Base-by-base conservation (phyloP, 768 basidiomycete genomes). In the Leucosporidium creatinivorum region DNA sequence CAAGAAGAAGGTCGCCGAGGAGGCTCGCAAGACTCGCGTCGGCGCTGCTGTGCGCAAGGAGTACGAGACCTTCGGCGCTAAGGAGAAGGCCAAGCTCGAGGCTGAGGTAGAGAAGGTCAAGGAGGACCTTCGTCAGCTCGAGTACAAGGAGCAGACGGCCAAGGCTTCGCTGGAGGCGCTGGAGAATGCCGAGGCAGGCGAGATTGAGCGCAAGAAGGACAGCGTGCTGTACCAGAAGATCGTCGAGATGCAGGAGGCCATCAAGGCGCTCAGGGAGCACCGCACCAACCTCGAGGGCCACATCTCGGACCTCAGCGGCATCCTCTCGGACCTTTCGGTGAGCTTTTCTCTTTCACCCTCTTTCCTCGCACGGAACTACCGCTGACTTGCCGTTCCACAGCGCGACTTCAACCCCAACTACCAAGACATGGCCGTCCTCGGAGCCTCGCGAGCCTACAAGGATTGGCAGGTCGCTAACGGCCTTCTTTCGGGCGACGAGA, bases 371-470 rank as follows among this genome's bases (percentile, higher is more conserved):
- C n/a, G 9, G 31, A 25, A 4, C 4, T 13, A 1, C 7, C 10
- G 9, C 30, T 36, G 19, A 47, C 44, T 9, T 50, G 33, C 7
- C 50, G 9, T 44, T 36, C n/a, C 21, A n/a, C 84, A 90, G 26
- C 84, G 85, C 15, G 87, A 88, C 6, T 97, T 96, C 80, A 99
- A 99, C 77, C 94, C 94, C 21, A 99, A 99, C 78, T 97, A 97
- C 79, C 93, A 97, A 77, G 94, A 99, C 76, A 98, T 99, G 94
- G 93, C 92, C 3, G 94, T 98, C 58, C 84, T 96, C 33, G 93
- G 94, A 73, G 93, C 94, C 23, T 93, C 97, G 21, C 86, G 92
- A 57, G 93, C 93, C 19, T 98, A 90, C 87, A 89, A 92, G 76
- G 86, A 80, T 30, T 77, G 75, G 75, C 61, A 65, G 49, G n/a